phyloP scores from a whole-genome alignment of 2,329 filamentous ascomycete species.

The Nannizziopsis arthrosporioides region DNA sequence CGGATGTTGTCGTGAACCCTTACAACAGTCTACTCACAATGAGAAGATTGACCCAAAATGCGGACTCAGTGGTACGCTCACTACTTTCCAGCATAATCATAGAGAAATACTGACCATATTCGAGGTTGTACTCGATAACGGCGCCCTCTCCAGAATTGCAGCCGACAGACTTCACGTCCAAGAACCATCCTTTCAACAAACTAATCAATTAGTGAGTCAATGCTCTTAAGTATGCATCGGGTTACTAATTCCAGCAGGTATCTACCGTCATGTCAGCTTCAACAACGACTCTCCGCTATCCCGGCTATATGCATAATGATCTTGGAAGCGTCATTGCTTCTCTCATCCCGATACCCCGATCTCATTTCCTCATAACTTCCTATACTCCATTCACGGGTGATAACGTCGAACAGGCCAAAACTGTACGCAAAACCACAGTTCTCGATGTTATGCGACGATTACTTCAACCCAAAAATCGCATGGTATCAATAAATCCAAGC shows the following conservation, averaged over 20 bases:
- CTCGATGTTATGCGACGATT: constrained; percentile 93
- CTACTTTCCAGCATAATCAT: not conserved
- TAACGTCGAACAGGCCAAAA: constrained; percentile 93
- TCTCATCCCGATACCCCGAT: constrained; percentile 87
- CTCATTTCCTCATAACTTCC: constrained; percentile 96
- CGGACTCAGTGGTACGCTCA: constrained; percentile 68
- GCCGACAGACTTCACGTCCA: constrained; percentile 90
- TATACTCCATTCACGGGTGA: constrained; percentile 97
- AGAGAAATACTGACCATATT: constrained; percentile 17
- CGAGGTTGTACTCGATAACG: constrained; percentile 82
- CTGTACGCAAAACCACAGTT: constrained; percentile 94
- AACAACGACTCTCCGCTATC: constrained; percentile 90
- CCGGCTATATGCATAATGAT: constrained; percentile 99
- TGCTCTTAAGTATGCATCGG: not conserved
- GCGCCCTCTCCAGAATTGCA: constrained; percentile 82
- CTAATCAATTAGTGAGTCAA: constrained; percentile 68
- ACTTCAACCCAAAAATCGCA: constrained; percentile 95
- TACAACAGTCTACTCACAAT: constrained; percentile 95
- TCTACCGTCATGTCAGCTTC: constrained; percentile 98
- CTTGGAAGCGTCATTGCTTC: constrained; percentile 93
- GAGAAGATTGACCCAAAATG: constrained; percentile 84
- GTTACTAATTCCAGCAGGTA: constrained; percentile 40
- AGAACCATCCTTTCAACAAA: constrained; percentile 91
- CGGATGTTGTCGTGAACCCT: constrained; percentile 91
- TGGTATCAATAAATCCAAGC: constrained; percentile 90